Percentiles rank a stretch among this genome's conserved stretches.
phyloP scores from a whole-genome alignment of 2,329 filamentous ascomycete species.

The Verticillium nubilum region DNA sequence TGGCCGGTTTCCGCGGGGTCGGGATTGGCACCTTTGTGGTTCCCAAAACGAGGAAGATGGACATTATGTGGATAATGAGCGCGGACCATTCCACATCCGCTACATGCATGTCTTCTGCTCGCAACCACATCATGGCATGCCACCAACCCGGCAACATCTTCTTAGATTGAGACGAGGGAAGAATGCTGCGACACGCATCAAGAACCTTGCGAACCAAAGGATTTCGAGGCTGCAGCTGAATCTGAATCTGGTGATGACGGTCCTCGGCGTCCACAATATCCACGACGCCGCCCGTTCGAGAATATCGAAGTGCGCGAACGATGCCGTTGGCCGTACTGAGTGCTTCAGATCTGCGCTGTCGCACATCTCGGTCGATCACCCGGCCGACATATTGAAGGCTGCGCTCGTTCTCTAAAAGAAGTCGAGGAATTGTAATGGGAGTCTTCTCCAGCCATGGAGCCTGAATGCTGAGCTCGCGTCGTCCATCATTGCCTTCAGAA shows the following conservation, averaged over 20 bases:
- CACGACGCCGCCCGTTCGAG: conserved; percentile 54
- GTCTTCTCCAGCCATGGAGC: conserved; percentile 69
- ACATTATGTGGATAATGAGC: conserved; percentile 57
- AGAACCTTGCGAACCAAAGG: conserved; percentile 58
- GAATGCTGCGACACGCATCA: conserved; percentile 56
- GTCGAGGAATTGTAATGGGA: conserved; percentile 57
- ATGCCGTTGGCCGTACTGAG: conserved; percentile 41
- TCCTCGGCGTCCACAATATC: conserved; percentile 61
- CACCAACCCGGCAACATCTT: conserved; percentile 67
- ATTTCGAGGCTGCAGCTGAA: conserved; percentile 61
- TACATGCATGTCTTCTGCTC: conserved; percentile 36
- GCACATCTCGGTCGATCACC: conserved; percentile 45
- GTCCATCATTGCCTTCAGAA: conserved; percentile 58
- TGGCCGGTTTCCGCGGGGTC: conserved; percentile 19
- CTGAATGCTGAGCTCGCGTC: conserved; percentile 64
- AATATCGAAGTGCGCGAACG: conserved; percentile 50
- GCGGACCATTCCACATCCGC: conserved; percentile 65
- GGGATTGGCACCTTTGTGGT: conserved; percentile 21
- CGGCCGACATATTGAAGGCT: conserved; percentile 52
- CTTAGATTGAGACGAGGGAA: conserved; percentile 53
- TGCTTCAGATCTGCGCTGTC: conserved; percentile 37
- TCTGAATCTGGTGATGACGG: conserved; percentile 59
- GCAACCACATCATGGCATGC: conserved; percentile 67
- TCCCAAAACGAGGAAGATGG: conserved; percentile 48
- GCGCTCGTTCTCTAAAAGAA: conserved; percentile 55